phyloP scores from a whole-genome alignment of 208 protist species.

The Crithidia thermophila region DNA sequence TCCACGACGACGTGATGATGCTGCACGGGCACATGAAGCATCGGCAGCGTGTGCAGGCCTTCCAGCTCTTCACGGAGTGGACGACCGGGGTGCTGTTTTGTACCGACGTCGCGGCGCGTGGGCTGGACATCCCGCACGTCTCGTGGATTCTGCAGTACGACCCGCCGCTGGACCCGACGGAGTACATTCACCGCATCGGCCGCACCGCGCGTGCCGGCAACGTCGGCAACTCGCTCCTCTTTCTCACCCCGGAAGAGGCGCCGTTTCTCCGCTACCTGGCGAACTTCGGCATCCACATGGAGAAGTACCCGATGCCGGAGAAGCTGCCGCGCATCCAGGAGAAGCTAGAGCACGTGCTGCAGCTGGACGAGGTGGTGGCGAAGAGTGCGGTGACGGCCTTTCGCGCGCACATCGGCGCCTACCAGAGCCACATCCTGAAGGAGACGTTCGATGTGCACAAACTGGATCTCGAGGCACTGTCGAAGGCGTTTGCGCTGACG shows the following conservation, averaged over 20 bases:
- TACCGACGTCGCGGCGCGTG: conserved; percentile 95
- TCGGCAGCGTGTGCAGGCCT: conserved; percentile 92
- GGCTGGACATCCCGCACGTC: conserved; percentile 96
- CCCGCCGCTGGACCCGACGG: conserved; percentile 93
- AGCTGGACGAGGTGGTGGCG: conserved; percentile 85
- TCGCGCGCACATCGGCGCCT: conserved; percentile 91
- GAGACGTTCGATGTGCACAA: conserved; percentile 92
- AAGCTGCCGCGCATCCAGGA: conserved; percentile 81
- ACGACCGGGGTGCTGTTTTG: conserved; percentile 94
- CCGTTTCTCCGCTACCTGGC: conserved; percentile 90
- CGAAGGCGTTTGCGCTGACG: conserved; percentile 92
- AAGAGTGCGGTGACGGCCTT: conserved; percentile 93
- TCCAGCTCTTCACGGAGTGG: conserved; percentile 88
- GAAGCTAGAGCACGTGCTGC: conserved; percentile 89
- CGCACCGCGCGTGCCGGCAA: conserved; percentile 95
- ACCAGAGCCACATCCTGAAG: conserved; percentile 94
- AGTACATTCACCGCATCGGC: conserved; percentile 97
- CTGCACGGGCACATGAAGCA: conserved; percentile 97
- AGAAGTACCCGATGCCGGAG: conserved; percentile 70
- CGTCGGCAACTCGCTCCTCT: conserved; percentile 92
- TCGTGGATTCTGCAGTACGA: conserved; percentile 99
- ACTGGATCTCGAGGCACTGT: conserved; percentile 93
- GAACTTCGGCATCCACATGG: conserved; percentile 78
- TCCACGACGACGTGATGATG: conserved; percentile 96
- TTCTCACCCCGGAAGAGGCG: conserved; percentile 92